Percentiles rank a stretch among this genome's conserved stretches.
phyloP scores from a whole-genome alignment of 2,329 filamentous ascomycete species.

The Scytalidium sp. region DNA sequence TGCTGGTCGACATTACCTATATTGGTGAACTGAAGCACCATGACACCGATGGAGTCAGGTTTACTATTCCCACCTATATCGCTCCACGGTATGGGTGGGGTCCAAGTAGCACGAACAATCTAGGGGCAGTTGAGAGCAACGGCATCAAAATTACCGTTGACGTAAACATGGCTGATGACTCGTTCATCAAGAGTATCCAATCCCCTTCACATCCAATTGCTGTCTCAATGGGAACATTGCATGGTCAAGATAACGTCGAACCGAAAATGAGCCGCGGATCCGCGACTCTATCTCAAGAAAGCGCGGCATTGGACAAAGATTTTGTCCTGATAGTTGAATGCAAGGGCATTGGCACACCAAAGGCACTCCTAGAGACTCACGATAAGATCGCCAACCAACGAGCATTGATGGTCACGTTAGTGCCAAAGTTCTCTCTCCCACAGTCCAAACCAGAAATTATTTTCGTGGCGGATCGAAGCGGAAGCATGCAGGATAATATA shows the following conservation, averaged over 20 bases:
- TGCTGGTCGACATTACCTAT: conserved; percentile 62
- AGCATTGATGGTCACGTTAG: conserved; percentile 68
- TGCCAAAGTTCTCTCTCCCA: conserved; percentile 66
- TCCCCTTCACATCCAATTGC: conserved; percentile 68
- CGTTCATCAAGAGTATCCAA: conserved; percentile 57
- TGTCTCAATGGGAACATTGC: conserved; percentile 60
- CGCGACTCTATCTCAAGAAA: conserved; percentile 53
- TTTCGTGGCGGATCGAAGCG: conserved; percentile 70
- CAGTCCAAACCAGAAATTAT: conserved; percentile 58
- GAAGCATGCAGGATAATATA: conserved; percentile 59
- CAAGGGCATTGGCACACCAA: conserved; percentile 57
- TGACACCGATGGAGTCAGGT: conserved; percentile 63
- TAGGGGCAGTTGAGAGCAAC: conserved; percentile 2
- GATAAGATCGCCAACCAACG: conserved; percentile 57
- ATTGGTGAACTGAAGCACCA: conserved; percentile 72
- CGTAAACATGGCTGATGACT: conserved; percentile 53
- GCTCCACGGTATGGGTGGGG: conserved; percentile 62
- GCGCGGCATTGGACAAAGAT: conserved; percentile 55
- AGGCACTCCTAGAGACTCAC: conserved; percentile 65
- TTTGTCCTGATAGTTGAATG: conserved; percentile 65
- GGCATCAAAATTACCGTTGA: conserved; percentile 50
- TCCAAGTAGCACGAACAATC: conserved; percentile 28
- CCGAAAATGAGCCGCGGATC: conserved; percentile 59
- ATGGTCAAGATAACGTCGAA: conserved; percentile 37
- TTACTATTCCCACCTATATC: conserved; percentile 66